Base-by-base conservation (phyloP, 2,329 filamentous ascomycete genomes). In the Colletotrichum echinochloae region DNA sequence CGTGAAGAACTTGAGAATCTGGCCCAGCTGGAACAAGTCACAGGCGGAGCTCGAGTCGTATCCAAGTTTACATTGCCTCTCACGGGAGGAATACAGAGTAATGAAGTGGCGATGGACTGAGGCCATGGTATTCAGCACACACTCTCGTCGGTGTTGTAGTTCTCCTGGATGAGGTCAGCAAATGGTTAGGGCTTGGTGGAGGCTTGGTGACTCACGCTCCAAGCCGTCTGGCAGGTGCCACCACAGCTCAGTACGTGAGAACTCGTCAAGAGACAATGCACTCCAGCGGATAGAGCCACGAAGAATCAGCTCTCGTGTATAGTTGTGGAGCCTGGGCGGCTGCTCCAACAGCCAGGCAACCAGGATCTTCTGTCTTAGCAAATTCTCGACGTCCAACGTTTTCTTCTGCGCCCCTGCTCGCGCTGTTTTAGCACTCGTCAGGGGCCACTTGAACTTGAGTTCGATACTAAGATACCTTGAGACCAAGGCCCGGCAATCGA, bases 21-120 rank as follows among this genome's bases (percentile, higher is more conserved):
- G 91, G 28, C 92, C 92, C 1, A 95, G 86, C 79, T 95, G 92
- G 76, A 92, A 95, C 2, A 89, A 90, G 80, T 95, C 92, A 78
- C 92, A 94, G 51, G 91, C 89, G 2, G 87, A 80, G 72, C 89
- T 92, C 2, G 89, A 90, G 76, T 93, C 91, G 79, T 94, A 94
- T 62, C 92, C 92, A 0, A 94, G 85, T 75, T 89, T 89, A 79
- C 92, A 94, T 77, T 94, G 92, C 9, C 83, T 80, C 39, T 81
- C 85, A n/a, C 90, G 88, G 12, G 91, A 92, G 1, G 88, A 88
- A 78, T 94, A 94, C 0, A 92, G 81, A 8, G 79, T 77, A 3
- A 94, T 81, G 67, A 94, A 94, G 77, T 94, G 89, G 0, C 84
- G 83, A 70, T 91, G 91, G 1, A 94, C 83, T 0, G 91, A 93